These are phyloP conservation scores for Fusarium marasasianum DNA, from an alignment of 2,329 filamentous ascomycete genomes.

Conservation along the genomic window DNA sequence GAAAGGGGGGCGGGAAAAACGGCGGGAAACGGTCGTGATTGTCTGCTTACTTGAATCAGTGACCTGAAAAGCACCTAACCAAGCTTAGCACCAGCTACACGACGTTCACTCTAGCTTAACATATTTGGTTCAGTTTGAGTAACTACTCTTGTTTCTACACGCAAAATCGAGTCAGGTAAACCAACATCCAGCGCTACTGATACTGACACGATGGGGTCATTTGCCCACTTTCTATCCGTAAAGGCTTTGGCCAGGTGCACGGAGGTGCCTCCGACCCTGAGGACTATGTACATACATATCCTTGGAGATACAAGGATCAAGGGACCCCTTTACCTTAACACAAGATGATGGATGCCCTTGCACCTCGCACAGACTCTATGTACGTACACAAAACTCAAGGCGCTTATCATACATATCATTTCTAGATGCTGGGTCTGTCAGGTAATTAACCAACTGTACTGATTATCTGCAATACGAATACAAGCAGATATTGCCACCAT, in stretches of 20 bases:
- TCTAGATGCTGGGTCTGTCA: neutral
- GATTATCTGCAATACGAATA: neutral
- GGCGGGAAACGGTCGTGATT: conserved; percentile 23
- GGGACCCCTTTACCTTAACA: conserved; percentile 21
- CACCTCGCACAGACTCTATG: neutral
- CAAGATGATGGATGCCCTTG: neutral
- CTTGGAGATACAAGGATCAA: conserved; percentile 17
- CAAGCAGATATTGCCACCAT: neutral
- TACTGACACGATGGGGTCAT: conserved; percentile 10
- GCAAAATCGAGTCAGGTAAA: conserved; percentile 13
- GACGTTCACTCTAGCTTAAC: neutral
- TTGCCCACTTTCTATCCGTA: conserved; percentile 4
- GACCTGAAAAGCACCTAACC: neutral
- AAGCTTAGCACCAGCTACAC: neutral
- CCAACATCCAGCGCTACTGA: conserved; percentile 16
- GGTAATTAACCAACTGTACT: neutral
- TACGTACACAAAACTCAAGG: neutral
- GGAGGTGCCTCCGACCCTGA: conserved; percentile 14
- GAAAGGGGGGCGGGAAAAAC: conserved; percentile 33
- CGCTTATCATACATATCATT: neutral
- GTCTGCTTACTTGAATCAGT: conserved; percentile 26
- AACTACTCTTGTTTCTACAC: conserved; percentile 1
- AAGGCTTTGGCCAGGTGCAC: neutral
- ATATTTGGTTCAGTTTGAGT: neutral
- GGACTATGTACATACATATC: neutral